Evolutionary conservation across 139 green algal genomes (phyloP).

Genomic region (Pycnococcus provasolii): DNA sequence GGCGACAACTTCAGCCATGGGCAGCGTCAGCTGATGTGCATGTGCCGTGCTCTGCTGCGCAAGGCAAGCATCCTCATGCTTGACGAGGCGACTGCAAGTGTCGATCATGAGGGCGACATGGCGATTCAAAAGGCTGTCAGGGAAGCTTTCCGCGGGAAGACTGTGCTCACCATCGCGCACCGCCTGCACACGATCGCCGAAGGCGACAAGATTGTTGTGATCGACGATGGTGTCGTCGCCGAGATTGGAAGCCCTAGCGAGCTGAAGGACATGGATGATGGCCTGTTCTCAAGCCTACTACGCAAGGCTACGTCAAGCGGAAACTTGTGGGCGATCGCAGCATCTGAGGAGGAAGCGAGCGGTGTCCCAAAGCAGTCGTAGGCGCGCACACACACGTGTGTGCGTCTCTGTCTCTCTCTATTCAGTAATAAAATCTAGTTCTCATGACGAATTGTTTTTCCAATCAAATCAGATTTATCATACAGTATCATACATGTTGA

Average conservation of each 20-base stretch:
- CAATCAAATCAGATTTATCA: too few relatives aligned
- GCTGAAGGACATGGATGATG: constrained; percentile 38
- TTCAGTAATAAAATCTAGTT: too few relatives aligned
- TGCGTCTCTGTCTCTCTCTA: too few relatives aligned
- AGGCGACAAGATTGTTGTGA: constrained; percentile 51
- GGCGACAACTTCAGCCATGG: constrained; percentile 75
- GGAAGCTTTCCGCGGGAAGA: constrained; percentile 45
- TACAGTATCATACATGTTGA: too few relatives aligned
- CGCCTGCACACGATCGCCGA: constrained; percentile 71
- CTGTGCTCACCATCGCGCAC: constrained; percentile 55
- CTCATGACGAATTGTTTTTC: too few relatives aligned
- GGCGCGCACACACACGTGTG: too few relatives aligned
- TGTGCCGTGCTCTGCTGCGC: constrained; percentile 76
- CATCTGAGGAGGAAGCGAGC: too few relatives aligned
- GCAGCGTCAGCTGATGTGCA: constrained; percentile 84
- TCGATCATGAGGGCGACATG: constrained; percentile 76
- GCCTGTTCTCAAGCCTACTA: constrained; percentile 20
- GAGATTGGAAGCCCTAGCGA: constrained; percentile 40
- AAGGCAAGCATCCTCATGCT: constrained; percentile 55
- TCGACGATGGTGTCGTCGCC: constrained; percentile 44
- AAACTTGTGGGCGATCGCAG: too few relatives aligned
- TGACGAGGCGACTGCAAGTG: constrained; percentile 82
- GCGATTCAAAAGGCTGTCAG: constrained; percentile 63
- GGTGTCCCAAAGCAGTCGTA: too few relatives aligned
- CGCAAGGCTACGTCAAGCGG: too few relatives aligned